Evolutionary conservation across 139 green algal species (phyloP), one percentile per base, ranked within the genome.

Genomic region (Astrephomene gubernaculifera): DNA sequence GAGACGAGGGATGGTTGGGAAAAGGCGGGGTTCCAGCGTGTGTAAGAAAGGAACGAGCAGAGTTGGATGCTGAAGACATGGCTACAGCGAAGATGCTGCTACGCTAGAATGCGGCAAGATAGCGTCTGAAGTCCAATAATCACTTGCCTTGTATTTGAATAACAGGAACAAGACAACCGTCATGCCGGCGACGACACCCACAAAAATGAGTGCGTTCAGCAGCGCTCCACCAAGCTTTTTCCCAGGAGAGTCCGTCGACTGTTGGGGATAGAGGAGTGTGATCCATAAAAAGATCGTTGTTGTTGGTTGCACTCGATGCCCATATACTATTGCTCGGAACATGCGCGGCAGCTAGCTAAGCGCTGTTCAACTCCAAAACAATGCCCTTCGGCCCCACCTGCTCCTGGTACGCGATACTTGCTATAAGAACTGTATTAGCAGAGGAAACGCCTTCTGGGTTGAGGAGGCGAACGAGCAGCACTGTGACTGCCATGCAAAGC

Each of bases 141-240:
- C 60, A 44, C 91, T 82, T 70, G 95, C 95, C 87, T 92, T 89
- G 68, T 97, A 96, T 68, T 99, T 98, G 93, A 98, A 98, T 0
- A 98, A 90, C 0, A 98, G 78, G 38, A 98, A 94, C 9, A 99
- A 89, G 0, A 96, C 52, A 61, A 99, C 98, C 0, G 97, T 99
- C 91, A 98, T 97, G 7, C 87, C 88, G 7, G 88, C 92, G 52
- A 99, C 92, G 14, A 97, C 88, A 2, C 21, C 86, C 2, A 99
- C 91, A 72, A 99, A 99, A 1, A 99, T 96, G 27, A 97, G 44
- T 1, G 96, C 95, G 79, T 99, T 99, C 1, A 98, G 81, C 12
- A 99, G 43, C 0, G 94, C 93, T 2, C 97, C 97, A 29, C 76
- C 85, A 4, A 99, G 74, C 87, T 99, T 99, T 19, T 90, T 89